Evolutionary conservation across 2,329 filamentous ascomycete genomes (phyloP).

Genomic region (Penicillium palitans): DNA sequence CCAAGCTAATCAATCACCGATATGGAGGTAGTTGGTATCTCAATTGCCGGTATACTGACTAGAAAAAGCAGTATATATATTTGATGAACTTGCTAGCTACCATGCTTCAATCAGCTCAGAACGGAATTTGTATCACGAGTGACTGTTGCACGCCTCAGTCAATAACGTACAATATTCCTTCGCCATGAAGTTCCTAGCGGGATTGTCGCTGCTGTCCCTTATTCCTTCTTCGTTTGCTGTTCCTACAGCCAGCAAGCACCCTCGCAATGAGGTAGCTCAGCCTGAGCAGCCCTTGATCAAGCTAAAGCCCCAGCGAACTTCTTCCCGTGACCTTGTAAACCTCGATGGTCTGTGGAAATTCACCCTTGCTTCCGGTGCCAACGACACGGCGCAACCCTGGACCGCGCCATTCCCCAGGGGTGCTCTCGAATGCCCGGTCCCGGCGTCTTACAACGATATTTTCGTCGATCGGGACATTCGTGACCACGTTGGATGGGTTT

Average conservation of each 20-base stretch:
- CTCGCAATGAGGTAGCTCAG: not conserved
- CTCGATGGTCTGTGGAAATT: constrained; percentile 21
- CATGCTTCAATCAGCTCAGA: not conserved
- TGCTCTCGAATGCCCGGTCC: constrained; percentile 14
- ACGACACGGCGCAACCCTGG: constrained; percentile 8
- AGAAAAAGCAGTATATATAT: not conserved
- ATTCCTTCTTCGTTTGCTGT: not conserved
- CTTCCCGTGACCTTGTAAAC: constrained; percentile 11
- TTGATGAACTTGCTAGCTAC: not conserved
- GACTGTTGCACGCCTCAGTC: not conserved
- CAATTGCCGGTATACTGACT: not conserved
- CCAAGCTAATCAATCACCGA: constrained; percentile 9
- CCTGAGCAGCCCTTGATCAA: constrained; percentile 2
- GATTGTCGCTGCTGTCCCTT: not conserved
- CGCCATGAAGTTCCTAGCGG: not conserved
- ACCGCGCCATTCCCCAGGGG: constrained; percentile 6
- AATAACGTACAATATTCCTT: not conserved
- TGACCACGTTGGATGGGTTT: constrained; percentile 35
- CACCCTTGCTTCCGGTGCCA: constrained; percentile 9
- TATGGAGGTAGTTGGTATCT: not conserved
- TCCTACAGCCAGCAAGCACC: not conserved
- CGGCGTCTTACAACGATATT: constrained; percentile 21
- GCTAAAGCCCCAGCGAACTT: constrained; percentile 2
- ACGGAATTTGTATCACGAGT: not conserved
- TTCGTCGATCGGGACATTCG: constrained; percentile 19